Base-by-base conservation (phyloP, 2,329 filamentous ascomycete species). In the Penicillium paneum region DNA sequence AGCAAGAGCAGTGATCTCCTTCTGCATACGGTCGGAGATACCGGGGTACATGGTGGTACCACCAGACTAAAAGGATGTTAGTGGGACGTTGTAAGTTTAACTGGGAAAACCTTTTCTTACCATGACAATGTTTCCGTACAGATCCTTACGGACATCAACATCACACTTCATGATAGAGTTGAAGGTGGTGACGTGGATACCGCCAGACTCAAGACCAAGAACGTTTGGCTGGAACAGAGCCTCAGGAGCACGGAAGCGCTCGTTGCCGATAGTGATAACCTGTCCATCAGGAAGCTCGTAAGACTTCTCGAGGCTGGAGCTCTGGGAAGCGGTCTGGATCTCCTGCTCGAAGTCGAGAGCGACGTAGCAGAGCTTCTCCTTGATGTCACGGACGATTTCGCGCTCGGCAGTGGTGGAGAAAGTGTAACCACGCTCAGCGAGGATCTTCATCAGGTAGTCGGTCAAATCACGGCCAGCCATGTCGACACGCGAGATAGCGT, bases 141-240 rank as follows among this genome's bases (percentile, higher is more conserved):
- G 88, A 80, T 97, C 94, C 88, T 97, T 97, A 84, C 94, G 90
- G 81, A 99, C 94, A 79, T 99, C 94, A 79, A 99, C 92, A 81
- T 99, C 94, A 81, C 94, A 97, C 90, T 99, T 99, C 91, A 97
- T 97, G 88, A 99, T 97, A 74, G 94, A 97, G 89, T 97, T 97
- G 90, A 97, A 97, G 72, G 94, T 97, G 77, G 93, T 97, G 77
- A 96, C 92, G 83, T 97, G 94, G 81, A 99, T 97, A 82, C 94
- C 94, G 76, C 93, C 93, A 79, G 87, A 91, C 83, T 99, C 94
- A 74, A 97, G 92, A 88, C 94, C 94, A 71, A 99, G 84, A 70
- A 97, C 93, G 67, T 89, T 94, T 76, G 94, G 94, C 85, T 97
- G 91, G 92, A 99, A 99, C 73, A 99, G 90, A 80, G 94, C 93